phyloP scores from a whole-genome alignment of 2,329 filamentous ascomycete species.

The Fusarium equiseti region DNA sequence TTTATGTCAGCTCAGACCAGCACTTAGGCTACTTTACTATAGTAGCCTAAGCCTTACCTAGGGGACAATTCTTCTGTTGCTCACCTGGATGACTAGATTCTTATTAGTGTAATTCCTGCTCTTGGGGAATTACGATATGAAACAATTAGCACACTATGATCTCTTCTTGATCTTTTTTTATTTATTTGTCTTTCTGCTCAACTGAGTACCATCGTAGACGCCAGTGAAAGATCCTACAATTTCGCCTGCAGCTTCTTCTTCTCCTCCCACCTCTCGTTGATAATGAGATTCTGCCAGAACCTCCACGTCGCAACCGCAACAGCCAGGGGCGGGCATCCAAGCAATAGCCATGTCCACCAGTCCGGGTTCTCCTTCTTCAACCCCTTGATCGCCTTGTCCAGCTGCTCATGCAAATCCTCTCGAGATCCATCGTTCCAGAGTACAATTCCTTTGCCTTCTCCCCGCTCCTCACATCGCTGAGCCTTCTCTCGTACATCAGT shows the following conservation, averaged over 20 bases:
- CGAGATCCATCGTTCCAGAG: conserved; percentile 90
- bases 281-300: conserved; percentile 77
- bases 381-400: conserved; percentile 73
- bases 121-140: neutral
- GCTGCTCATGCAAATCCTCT: conserved; percentile 74
- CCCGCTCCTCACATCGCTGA: conserved; percentile 75
- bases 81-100: neutral
- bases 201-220: neutral
- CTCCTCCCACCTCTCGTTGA: conserved; percentile 77
- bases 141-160: neutral
- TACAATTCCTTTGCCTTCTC: conserved; percentile 76
- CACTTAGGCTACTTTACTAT: too few species aligned
- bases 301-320: conserved; percentile 76
- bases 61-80: too few species aligned
- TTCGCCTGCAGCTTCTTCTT: conserved; percentile 60
- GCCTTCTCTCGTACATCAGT: conserved; percentile 88
- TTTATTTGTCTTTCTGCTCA: neutral
- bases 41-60: too few species aligned
- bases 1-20: too few species aligned
- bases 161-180: neutral
- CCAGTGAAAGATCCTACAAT: conserved; percentile 17
- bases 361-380: conserved; percentile 73
- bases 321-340: conserved; percentile 80
- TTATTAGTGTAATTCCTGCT: neutral
- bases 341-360: conserved; percentile 85